Conservation (phyloP, 148 eudicot species). For the Fagopyrum tataricum region DNA sequence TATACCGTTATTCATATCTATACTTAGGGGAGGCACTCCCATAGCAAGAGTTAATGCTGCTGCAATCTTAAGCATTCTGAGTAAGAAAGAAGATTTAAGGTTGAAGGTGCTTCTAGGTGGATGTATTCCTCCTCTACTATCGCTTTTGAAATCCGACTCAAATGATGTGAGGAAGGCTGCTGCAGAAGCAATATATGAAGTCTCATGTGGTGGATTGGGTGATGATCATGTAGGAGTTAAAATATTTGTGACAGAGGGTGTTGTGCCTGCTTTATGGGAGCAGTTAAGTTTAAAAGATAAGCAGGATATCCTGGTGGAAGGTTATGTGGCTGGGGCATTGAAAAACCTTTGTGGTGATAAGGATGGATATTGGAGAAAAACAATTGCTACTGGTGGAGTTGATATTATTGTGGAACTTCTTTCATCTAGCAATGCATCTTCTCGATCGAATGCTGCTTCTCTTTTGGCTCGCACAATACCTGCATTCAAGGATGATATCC, state of each 20-base stretch:
- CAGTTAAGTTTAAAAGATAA: constrained; percentile 45
- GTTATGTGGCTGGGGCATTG: constrained; percentile 75
- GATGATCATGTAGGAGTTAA: constrained; percentile 73
- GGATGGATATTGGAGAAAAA: constrained; percentile 72
- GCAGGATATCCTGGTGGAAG: constrained; percentile 68
- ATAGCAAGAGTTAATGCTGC: constrained; percentile 63
- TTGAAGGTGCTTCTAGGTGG: constrained; percentile 79
- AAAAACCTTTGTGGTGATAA: constrained; percentile 76
- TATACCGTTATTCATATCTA: constrained; percentile 71
- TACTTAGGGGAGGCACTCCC: constrained; percentile 59
- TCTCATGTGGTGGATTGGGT: constrained; percentile 63
- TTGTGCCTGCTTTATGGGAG: constrained; percentile 76
- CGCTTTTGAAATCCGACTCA: constrained; percentile 66
- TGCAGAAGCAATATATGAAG: constrained; percentile 70
- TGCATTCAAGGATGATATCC: constrained; percentile 56
- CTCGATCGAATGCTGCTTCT: constrained; percentile 84
- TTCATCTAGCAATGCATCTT: constrained; percentile 47
- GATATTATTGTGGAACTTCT: constrained; percentile 70
- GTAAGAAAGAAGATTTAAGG: constrained; percentile 61
- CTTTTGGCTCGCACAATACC: constrained; percentile 64
- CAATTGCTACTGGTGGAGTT: constrained; percentile 82
- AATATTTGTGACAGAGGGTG: constrained; percentile 78
- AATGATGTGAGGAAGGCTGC: constrained; percentile 62
- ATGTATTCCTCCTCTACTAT: constrained; percentile 65
- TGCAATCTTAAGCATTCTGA: constrained; percentile 46